Percentiles rank a stretch among this genome's conserved stretches.
Evolutionary conservation across 1,284 basidiomycete species (phyloP).

Genomic region (Quambalaria eucalypti): DNA sequence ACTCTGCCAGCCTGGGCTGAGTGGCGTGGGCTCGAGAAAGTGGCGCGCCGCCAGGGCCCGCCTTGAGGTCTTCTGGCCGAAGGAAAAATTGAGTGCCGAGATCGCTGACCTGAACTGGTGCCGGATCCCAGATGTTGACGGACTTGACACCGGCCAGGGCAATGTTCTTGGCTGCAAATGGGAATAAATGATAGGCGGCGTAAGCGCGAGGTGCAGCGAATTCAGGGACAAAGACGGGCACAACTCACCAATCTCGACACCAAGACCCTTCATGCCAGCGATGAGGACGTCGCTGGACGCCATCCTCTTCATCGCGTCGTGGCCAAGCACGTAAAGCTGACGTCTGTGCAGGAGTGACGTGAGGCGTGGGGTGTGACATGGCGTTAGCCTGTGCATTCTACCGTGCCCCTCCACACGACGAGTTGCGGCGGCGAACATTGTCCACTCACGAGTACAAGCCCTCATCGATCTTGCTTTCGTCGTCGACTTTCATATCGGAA

Average conservation of each 20-base stretch:
- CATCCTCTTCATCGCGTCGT: conserved; percentile 93
- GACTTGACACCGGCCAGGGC: conserved; percentile 94
- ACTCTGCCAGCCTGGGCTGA: conserved; percentile 78
- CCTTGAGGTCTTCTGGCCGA: conserved; percentile 64
- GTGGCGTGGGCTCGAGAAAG: conserved; percentile 68
- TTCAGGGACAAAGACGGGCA: neutral
- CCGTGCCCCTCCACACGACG: neutral
- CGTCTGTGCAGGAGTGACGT: conserved; percentile 25
- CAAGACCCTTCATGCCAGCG: conserved; percentile 83
- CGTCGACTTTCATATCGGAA: conserved; percentile 5
- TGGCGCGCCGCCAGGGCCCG: conserved; percentile 58
- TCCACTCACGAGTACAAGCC: conserved; percentile 10
- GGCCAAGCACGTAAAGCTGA: conserved; percentile 46
- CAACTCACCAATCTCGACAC: conserved; percentile 67
- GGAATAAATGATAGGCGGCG: too few species aligned
- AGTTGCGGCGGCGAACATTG: neutral
- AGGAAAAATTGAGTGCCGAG: conserved; percentile 95
- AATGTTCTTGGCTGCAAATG: conserved; percentile 81
- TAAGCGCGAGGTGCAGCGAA: too few species aligned
- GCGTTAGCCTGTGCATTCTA: neutral
- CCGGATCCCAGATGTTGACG: conserved; percentile 90
- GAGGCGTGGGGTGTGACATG: neutral
- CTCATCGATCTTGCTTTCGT: conserved; percentile 12
- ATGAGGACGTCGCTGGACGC: conserved; percentile 90
- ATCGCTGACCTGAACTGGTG: conserved; percentile 74